phyloP scores from a whole-genome alignment of 352 stramenopile species.

The Globisporangium iwayamae region DNA sequence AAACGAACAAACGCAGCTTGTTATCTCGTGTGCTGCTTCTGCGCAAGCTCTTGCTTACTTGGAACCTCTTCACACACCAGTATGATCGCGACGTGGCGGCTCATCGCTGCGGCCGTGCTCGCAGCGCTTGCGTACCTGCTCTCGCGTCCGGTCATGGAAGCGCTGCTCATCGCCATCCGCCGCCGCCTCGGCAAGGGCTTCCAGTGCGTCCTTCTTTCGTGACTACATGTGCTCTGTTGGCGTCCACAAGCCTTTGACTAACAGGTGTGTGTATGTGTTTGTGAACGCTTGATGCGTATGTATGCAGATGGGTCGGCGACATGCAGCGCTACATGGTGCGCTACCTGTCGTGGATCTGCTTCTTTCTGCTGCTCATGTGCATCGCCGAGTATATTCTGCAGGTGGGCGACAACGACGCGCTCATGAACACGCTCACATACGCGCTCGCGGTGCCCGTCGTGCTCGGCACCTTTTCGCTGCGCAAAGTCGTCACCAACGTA shows the following conservation, averaged over 20 bases:
- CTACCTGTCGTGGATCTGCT: constrained; percentile 72
- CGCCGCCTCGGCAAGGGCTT: constrained; percentile 60
- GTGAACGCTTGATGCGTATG: background rate
- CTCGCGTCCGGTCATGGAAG: constrained; percentile 43
- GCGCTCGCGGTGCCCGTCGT: constrained; percentile 61
- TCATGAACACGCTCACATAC: constrained; percentile 55
- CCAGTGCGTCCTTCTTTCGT: constrained; percentile 24
- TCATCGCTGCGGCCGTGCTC: constrained; percentile 42
- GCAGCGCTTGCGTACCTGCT: constrained; percentile 50
- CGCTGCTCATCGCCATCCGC: constrained; percentile 47
- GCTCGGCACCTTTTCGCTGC: constrained; percentile 67
- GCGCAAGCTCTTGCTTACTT: background rate
- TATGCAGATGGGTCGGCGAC: constrained; percentile 63
- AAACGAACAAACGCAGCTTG: no score
- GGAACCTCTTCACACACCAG: background rate
- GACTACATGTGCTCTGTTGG: background rate
- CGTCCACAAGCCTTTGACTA: background rate
- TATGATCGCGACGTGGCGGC: constrained; percentile 52
- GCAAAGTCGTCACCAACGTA: constrained; percentile 80
- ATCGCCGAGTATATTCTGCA: constrained; percentile 57
- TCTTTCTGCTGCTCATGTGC: constrained; percentile 41
- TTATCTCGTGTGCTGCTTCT: no score
- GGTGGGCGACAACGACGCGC: constrained; percentile 38
- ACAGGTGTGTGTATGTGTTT: background rate
- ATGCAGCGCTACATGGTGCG: constrained; percentile 75